Evolutionary conservation across 2,329 filamentous ascomycete genomes (phyloP).

Genomic region (Colletotrichum scovillei): DNA sequence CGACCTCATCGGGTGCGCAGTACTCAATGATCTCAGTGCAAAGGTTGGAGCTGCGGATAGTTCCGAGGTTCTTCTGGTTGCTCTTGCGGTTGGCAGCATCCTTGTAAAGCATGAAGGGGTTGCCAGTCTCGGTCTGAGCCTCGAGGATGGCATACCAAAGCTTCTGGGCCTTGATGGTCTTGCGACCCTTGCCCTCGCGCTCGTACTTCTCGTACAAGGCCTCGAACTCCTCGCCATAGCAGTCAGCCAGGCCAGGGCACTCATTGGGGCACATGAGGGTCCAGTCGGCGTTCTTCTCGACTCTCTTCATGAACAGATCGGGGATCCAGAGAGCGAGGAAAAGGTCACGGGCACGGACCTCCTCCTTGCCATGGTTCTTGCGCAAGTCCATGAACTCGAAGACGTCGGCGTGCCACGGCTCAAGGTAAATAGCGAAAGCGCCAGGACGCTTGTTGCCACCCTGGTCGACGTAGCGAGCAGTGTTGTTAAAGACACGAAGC

Average conservation of each 20-base stretch:
- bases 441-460: constrained; percentile 99
- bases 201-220: constrained; percentile 95
- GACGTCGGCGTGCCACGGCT: constrained; percentile 98
- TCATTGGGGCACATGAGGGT: constrained; percentile 99
- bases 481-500: constrained; percentile 99
- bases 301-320: constrained; percentile 99
- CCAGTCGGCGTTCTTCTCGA: constrained; percentile 96
- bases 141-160: constrained; percentile 99
- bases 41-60: constrained; percentile 97
- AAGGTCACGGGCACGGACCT: constrained; percentile 94
- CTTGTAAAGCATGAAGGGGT: constrained; percentile 99
- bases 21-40: constrained; percentile 99
- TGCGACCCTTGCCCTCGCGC: constrained; percentile 84
- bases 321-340: constrained; percentile 99
- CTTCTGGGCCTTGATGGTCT: constrained; percentile 97
- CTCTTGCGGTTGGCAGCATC: constrained; percentile 98
- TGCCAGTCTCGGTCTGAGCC: constrained; percentile 98
- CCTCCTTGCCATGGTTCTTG: constrained; percentile 99
- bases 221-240: constrained; percentile 98
- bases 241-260: constrained; percentile 92
- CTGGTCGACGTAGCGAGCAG: constrained; percentile 97
- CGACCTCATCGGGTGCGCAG: constrained; percentile 96
- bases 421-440: constrained; percentile 98
- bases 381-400: constrained; percentile 97
- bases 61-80: constrained; percentile 99